A percentile compares a stretch with the other conserved stretches of the same genome.
phyloP scores from a whole-genome alignment of 2,329 filamentous ascomycete species.

The Endocalyx cinctus region DNA sequence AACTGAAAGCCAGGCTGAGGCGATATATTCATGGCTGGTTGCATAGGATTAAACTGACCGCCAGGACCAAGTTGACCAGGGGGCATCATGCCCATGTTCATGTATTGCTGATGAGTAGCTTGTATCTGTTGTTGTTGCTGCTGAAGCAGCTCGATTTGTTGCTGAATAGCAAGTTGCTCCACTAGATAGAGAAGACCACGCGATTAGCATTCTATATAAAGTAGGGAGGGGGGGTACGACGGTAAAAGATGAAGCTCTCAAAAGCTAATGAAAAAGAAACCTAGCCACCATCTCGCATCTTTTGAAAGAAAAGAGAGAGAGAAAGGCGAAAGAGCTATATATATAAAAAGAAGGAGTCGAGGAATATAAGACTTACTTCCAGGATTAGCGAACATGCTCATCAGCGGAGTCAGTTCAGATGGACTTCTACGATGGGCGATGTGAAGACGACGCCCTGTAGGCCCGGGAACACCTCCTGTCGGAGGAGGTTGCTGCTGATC shows the following conservation, averaged over 20 bases:
- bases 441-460: constrained; percentile 84
- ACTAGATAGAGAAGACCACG: constrained; percentile 49
- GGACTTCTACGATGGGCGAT: constrained; percentile 96
- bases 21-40: constrained; percentile 74
- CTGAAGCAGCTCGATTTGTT: constrained; percentile 95
- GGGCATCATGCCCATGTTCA: constrained; percentile 93
- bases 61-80: constrained; percentile 75
- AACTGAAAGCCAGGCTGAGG: constrained; percentile 87
- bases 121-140: constrained; percentile 98
- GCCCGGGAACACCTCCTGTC: constrained; percentile 61
- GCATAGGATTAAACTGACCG: constrained; percentile 70
- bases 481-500: constrained; percentile 52
- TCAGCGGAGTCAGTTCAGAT: constrained; percentile 92
- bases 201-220: constrained; percentile 12
- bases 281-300: too few relatives aligned
- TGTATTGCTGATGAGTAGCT: constrained; percentile 93
- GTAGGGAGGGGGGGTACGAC: too few relatives aligned
- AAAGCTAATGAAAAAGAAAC: too few relatives aligned
- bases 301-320: constrained; percentile 11
- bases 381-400: constrained; percentile 78
- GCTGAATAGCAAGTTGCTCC: constrained; percentile 96
- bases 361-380: constrained; percentile 49
- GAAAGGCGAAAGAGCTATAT: constrained; percentile 4
- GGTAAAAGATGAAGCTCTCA: too few relatives aligned
- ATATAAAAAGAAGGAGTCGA: neutral